Base-by-base conservation (phyloP, 768 basidiomycete genomes). In the Lentinula guzmanii region DNA sequence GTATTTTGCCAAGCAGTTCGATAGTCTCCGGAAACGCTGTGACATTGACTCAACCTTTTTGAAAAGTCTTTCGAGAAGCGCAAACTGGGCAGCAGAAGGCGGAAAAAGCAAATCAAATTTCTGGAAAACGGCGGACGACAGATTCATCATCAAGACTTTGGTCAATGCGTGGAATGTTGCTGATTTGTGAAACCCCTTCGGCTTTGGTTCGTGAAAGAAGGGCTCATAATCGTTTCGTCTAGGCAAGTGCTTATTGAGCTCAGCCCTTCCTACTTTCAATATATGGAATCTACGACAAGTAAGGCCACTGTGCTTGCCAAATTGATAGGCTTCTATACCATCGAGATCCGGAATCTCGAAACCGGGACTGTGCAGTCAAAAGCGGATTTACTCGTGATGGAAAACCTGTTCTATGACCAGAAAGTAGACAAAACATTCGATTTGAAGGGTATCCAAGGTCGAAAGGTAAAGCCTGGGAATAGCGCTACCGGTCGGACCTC, bases 81-180 rank as follows among this genome's bases (percentile, higher is more conserved):
- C 78, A 45, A 84, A 82, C 60, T 94, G 91, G 90, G 75, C 79
- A 11, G 90, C 90, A 0, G 85, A 85, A 60, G 87, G 91, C 0
- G 91, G 91, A 5, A 94, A 93, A 80, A 90, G 89, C 71, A 82
- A 80, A 67, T 85, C 84, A 2, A 86, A 87, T 64, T 94, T 93
- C 68, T 90, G 90, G 88, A 90, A 89, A 79, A 91, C 89, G 51
- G 70, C 74, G 31, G 91, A 94, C 70, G 83, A 89, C 65, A 77
- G 84, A 62, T 91, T 88, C 68, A 86, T 94, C 65, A 87, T 93
- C 76, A 93, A 93, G 81, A 90, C 90, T 18, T 72, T 93, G 62
- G 87, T 94, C 15, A 87, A 88, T 72, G 89, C 90, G 13, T 93
- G 91, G 91, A 91, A 91, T 71, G 90, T 91, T 43, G 87, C 87